Base-by-base conservation (phyloP, 148 eudicot species). In the Beta vulgaris region DNA sequence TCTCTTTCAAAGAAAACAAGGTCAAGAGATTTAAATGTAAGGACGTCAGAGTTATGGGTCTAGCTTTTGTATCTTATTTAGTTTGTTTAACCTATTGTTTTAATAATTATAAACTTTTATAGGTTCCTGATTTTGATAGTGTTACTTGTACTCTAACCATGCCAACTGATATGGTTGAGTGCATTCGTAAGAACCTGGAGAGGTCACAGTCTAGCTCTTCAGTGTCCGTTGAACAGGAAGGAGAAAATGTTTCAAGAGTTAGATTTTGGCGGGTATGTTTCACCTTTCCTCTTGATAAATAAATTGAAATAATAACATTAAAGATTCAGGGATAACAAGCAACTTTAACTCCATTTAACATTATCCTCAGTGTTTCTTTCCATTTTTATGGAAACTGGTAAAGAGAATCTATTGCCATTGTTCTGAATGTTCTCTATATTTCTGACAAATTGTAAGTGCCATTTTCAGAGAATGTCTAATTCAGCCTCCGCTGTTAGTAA, bases 101-200 rank as follows among this genome's bases (percentile, higher is more conserved):
- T n/a, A n/a, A n/a, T n/a, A n/a, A n/a, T n/a, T n/a, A n/a, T n/a
- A n/a, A n/a, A n/a, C n/a, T n/a, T n/a, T n/a, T 75, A 48, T 42
- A 88, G 92, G 88, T 91, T 79, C 96, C 96, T 12, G 90, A 89
- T 83, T 91, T 88, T 77, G 96, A 88, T 67, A 71, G 81, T 64
- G 96, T 91, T 58, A 83, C 85, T 59, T 75, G 78, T 69, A 79
- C 92, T 25, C 77, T 87, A 68, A 65, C 87, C 74, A 91, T 91
- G 92, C 88, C 96, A 28, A 91, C 84, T 58, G 82, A 84, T 72
- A 86, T 89, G 91, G 96, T 91, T 61, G 88, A 82, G 42, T 76
- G 79, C 77, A 85, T 89, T 18, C 75, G 89, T 32, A 86, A 82
- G 74, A 87, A 85, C 81, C 84, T 89, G 78, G 96, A 91, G 77